Conservation (phyloP, 768 basidiomycete species). For the Pleurotus djamor region DNA sequence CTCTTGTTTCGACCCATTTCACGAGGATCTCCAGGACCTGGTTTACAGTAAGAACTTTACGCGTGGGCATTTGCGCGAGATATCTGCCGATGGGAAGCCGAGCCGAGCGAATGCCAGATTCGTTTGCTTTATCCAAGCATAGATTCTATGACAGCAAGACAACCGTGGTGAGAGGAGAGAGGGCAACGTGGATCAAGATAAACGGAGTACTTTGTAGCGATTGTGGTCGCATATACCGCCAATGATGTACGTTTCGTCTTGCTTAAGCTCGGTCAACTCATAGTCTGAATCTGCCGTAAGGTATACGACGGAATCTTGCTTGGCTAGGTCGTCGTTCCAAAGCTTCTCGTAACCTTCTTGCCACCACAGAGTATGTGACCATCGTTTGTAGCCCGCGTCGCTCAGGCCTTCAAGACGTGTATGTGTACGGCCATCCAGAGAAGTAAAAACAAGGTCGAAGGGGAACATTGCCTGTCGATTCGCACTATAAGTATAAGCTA, state of each 20-base stretch:
- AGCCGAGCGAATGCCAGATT: conserved; percentile 76
- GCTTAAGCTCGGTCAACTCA: conserved; percentile 78
- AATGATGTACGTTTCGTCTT: conserved; percentile 90
- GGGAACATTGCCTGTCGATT: conserved; percentile 74
- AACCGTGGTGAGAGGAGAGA: conserved; percentile 4
- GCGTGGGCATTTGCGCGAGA: conserved; percentile 77
- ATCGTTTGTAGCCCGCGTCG: conserved; percentile 72
- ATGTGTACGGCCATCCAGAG: conserved; percentile 70
- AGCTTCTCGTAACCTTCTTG: conserved; percentile 66
- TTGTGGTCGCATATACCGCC: conserved; percentile 97
- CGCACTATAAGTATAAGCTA: conserved; percentile 88
- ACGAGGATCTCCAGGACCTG: conserved; percentile 93
- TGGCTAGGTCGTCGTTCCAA: conserved; percentile 40
- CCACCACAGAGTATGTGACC: conserved; percentile 87
- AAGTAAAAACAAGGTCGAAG: conserved; percentile 78
- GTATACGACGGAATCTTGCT: conserved; percentile 70
- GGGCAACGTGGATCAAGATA: conserved; percentile 2
- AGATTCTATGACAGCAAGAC: conserved; percentile 58
- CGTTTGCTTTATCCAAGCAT: conserved; percentile 82
- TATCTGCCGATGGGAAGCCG: conserved; percentile 95
- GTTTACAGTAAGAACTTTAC: conserved; percentile 97
- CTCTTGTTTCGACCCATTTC: conserved; percentile 80
- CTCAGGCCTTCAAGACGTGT: conserved; percentile 62
- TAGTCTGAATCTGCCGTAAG: conserved; percentile 93
- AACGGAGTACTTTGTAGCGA: conserved; percentile 74